Evolutionary conservation across 768 basidiomycete species (phyloP).

Genomic region (Chlorophyllum brunneum): DNA sequence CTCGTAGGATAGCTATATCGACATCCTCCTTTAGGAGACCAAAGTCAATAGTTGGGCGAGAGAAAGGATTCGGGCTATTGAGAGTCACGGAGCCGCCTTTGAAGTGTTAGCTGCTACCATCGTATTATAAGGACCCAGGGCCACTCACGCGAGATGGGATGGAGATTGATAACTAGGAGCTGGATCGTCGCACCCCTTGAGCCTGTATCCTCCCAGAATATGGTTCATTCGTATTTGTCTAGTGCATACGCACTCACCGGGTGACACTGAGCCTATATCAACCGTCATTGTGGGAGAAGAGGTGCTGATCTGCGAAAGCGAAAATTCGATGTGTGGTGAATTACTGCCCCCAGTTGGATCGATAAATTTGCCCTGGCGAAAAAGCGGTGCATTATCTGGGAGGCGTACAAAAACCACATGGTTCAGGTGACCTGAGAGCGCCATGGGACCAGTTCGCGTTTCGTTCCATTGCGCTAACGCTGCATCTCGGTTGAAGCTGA

Average conservation of each 20-base stretch:
- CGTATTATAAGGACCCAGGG: too few species aligned
- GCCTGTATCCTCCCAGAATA: too few species aligned
- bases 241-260: not conserved
- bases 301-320: slow-evolving; percentile 11
- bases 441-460: slow-evolving; percentile 12
- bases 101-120: too few species aligned
- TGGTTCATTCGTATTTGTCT: not conserved
- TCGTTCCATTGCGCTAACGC: slow-evolving; percentile 14
- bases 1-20: not conserved
- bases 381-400: slow-evolving; percentile 4
- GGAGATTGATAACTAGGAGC: slow-evolving; percentile 1
- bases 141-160: slow-evolving; percentile 14
- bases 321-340: slow-evolving; percentile 15
- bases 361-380: not conserved
- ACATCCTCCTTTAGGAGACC: slow-evolving; percentile 2
- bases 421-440: slow-evolving; percentile 1
- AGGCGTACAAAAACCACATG: slow-evolving; percentile 14
- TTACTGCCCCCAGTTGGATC: slow-evolving; percentile 15
- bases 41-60: slow-evolving; percentile 11
- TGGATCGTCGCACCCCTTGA: not conserved
- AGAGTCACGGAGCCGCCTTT: slow-evolving; percentile 15
- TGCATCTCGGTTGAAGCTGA: slow-evolving; percentile 1
- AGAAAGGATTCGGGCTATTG: slow-evolving; percentile 7
- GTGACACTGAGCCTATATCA: not conserved
- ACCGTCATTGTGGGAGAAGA: not conserved